Evolutionary conservation across 805 yeast species (phyloP), one percentile per base, ranked within the genome.

Genomic region (Hanseniaspora meyeri): DNA sequence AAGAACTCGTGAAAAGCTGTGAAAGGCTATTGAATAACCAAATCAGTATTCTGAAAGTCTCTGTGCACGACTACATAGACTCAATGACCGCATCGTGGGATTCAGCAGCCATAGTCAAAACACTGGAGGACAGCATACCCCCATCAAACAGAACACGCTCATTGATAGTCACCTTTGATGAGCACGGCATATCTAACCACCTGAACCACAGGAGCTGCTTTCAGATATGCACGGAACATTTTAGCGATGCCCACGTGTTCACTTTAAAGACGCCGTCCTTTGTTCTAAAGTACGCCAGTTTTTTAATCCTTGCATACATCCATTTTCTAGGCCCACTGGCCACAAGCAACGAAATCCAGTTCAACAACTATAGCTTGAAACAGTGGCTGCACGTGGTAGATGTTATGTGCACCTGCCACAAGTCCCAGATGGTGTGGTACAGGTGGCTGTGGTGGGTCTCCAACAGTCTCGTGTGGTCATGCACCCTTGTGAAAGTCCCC

Each of bases 401-500:
- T 14, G 39, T 46, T 1, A 46, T 46, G 49, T 34, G 39, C 17
- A 32, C 38, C 10, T 46, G 49, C 32, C 97, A 93, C 69, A 74
- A 75, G 60, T 81, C 95, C 1, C 98, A 93, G 68, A 86, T 93
- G 86, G 90, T 85, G 9, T 91, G 97, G 97, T 93, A 84, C 68
- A 76, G 98, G 61, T 86, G 85, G 72, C 83, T 88, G 1, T 93
- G 97, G 96, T 73, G 93, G 65, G 58, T 78, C 6, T 68, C 82
- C 32, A 52, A 52, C n/a, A 42, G 49, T 45, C 24, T 52, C 2
- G 42, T 39, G 8, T 51, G 55, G 55, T 36, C 43, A 19, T 46
- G 49, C 9, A 34, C 38, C 4, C 17, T 46, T 10, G 11, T 10
- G 11, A 46, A 46, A 19, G 17, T 39, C 7, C 3, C 24, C n/a